phyloP scores from a whole-genome alignment of 2,329 filamentous ascomycete genomes.

The Botrytis deweyae region DNA sequence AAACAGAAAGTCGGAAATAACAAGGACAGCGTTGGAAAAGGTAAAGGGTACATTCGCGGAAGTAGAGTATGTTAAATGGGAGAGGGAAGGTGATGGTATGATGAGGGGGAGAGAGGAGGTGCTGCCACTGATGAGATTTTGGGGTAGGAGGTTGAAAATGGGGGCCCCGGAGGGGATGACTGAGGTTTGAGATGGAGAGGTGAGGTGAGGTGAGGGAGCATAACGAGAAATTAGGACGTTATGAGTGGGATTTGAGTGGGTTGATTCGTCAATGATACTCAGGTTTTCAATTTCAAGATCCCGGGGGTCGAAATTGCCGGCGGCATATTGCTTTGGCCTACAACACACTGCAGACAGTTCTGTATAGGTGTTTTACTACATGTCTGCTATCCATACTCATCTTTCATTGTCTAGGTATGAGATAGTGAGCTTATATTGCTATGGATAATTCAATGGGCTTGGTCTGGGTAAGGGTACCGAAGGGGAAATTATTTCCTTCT shows the following conservation, averaged over 20 bases:
- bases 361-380: neutral
- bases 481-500: neutral
- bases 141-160: constrained; percentile 62
- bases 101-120: constrained; percentile 82
- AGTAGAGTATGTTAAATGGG: constrained; percentile 68
- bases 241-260: neutral
- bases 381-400: neutral
- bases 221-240: neutral
- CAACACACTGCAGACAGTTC: neutral
- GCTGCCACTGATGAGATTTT: constrained; percentile 83
- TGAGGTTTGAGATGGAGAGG: constrained; percentile 42
- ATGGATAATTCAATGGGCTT: neutral
- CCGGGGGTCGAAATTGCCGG: fast-evolving
- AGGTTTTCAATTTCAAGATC: neutral
- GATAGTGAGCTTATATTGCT: neutral
- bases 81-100: constrained; percentile 73
- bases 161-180: constrained; percentile 54
- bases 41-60: constrained; percentile 65
- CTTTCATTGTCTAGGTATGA: neutral
- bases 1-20: constrained; percentile 53
- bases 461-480: neutral
- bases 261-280: neutral
- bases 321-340: neutral
- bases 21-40: constrained; percentile 60
- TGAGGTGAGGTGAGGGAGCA: neutral